Base-by-base conservation (phyloP, 768 basidiomycete species). In the Lentinus brumalis region DNA sequence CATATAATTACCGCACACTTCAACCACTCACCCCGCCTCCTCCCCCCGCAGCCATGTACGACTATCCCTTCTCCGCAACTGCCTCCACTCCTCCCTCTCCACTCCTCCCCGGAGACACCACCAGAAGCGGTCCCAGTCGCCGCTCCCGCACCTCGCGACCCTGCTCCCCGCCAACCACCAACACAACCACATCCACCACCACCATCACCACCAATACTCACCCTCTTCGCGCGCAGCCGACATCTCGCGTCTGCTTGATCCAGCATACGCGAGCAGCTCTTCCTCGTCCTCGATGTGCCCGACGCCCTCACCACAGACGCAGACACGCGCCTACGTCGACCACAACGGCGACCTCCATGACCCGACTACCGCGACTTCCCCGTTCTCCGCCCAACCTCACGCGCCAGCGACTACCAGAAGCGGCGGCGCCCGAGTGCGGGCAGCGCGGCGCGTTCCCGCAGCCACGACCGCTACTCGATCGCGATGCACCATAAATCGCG, bases 311-410 rank as follows among this genome's bases (percentile, higher is more conserved):
- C 53, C 30, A 41, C 66, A 61, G 50, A 31, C 14, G 30, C 69
- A 66, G 26, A 55, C 69, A 41, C 65, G 65, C 32, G 85, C 80
- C 59, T 86, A 86, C 68, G 80, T 86, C 62, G 86, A 88, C 77
- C 76, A 75, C 69, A 76, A 81, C 60, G 86, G 86, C 51, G 81
- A 85, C 71, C 75, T 86, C 29, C 86, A 88, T 67, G 86, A 88
- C 71, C 86, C 26, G 86, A 88, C 68, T 88, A 81, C 73, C 78
- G 86, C 62, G 79, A 86, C 73, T 88, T 88, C 61, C 86, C 86
- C 31, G 68, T 78, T 39, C 67, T 77, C 55, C 62, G 68, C 49
- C 61, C 65, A 15, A 11, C 63, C n/a, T 50, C 63, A n/a, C 65
- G 52, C 55, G 39, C 57, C 6, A 35, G 41, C 35, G 50, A 50